These are phyloP conservation scores for Acorus gramineus DNA, from an alignment of 106 monocot species.

Conservation along the genomic window DNA sequence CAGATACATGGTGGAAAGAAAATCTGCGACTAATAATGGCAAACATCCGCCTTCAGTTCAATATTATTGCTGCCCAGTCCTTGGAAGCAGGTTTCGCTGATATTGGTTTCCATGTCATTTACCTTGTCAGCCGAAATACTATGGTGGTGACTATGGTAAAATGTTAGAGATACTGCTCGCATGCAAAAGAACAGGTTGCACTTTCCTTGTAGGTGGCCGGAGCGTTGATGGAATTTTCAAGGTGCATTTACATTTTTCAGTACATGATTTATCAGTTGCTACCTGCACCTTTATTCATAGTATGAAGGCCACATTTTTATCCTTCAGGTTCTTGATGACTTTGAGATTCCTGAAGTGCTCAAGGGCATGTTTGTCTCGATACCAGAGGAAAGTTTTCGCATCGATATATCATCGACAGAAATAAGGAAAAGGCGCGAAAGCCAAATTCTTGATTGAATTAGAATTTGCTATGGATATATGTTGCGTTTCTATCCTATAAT, in stretches of 20 bases:
- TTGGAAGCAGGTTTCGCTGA: no score
- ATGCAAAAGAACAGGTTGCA: constrained; percentile 61
- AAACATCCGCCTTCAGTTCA: no score
- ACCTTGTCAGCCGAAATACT: constrained; percentile 65
- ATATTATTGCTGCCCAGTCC: no score
- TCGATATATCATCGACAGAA: constrained; percentile 92
- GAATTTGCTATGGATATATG: no score
- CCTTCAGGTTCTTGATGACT: constrained; percentile 77
- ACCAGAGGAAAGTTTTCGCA: constrained; percentile 61
- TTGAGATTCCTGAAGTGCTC: constrained; percentile 62
- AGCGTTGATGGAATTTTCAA: constrained; percentile 81
- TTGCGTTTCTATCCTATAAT: no score
- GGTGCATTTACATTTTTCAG: constrained; percentile 24
- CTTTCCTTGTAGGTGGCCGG: constrained; percentile 82
- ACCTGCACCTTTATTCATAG: background rate
- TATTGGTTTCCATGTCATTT: background rate
- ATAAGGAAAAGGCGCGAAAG: constrained; percentile 32
- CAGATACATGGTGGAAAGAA: no score
- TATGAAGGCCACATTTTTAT: constrained; percentile 1
- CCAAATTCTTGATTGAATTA: no score
- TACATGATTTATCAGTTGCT: background rate
- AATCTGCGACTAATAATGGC: no score
- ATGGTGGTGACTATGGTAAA: constrained; percentile 36
- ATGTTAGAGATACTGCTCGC: constrained; percentile 67
- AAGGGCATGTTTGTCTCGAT: constrained; percentile 82